These are phyloP conservation scores for Euphorbia lathyris DNA, from an alignment of 345 rosid genomes.

Conservation along the genomic window DNA sequence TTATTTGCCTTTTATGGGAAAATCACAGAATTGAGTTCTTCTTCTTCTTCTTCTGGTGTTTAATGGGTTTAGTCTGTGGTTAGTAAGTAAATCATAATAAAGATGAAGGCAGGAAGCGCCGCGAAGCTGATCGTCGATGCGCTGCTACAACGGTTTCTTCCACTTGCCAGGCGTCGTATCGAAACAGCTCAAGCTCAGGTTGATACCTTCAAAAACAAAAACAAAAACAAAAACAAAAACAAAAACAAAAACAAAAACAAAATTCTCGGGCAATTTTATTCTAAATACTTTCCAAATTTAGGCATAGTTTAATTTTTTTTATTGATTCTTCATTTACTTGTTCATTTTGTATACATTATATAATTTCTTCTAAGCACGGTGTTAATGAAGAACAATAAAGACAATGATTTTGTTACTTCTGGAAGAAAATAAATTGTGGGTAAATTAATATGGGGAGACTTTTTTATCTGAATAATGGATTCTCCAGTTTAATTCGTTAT, in stretches of 20 bases:
- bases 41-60: not conserved
- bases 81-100: not conserved
- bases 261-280: constrained; percentile 15
- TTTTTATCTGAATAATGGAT: not conserved
- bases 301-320: not conserved
- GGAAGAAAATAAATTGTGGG: not conserved
- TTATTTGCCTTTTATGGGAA: not conserved
- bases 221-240: too few species aligned
- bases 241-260: too few species aligned
- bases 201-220: not conserved
- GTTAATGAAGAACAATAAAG: not conserved
- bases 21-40: not conserved
- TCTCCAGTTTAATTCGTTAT: not conserved
- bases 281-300: not conserved
- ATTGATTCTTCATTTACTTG: not conserved
- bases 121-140: constrained; percentile 97
- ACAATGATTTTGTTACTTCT: not conserved
- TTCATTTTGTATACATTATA: not conserved
- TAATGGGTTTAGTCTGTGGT: not conserved
- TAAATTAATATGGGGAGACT: not conserved
- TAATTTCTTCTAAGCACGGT: not conserved
- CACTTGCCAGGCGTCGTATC: constrained; percentile 92
- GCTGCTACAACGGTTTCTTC: constrained; percentile 89
- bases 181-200: constrained; percentile 99
- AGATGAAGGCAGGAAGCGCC: constrained; percentile 90